Percentiles rank a stretch among this genome's conserved stretches.
Conservation (phyloP, 257 asterid genomes). For the Prunella vulgaris region DNA sequence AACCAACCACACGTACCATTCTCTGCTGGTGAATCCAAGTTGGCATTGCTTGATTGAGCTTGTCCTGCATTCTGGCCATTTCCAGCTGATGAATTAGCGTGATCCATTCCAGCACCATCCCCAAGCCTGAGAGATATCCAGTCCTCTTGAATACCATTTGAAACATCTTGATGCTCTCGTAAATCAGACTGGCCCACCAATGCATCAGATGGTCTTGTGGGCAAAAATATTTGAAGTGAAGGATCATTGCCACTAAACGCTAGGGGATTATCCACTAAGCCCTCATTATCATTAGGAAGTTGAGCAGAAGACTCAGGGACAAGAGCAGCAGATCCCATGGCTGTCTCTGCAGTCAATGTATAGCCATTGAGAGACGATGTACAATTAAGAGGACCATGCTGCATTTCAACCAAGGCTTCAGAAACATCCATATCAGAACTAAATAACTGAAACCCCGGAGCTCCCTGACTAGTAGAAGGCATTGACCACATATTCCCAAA, state of each 20-base stretch:
- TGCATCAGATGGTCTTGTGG: conserved; percentile 75
- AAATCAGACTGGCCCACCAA: conserved; percentile 38
- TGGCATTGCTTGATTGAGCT: conserved; percentile 40
- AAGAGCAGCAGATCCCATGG: conserved; percentile 54
- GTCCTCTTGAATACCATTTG: conserved; percentile 76
- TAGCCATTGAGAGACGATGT: conserved; percentile 55
- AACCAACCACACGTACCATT: conserved; percentile 38
- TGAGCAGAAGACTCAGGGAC: conserved; percentile 43
- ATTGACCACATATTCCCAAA: conserved; percentile 74
- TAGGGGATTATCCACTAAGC: conserved; percentile 72
- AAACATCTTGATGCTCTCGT: conserved; percentile 53
- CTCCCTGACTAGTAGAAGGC: conserved; percentile 77
- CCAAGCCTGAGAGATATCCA: conserved; percentile 97
- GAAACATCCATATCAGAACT: conserved; percentile 81
- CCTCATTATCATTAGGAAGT: conserved; percentile 43
- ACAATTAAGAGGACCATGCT: conserved; percentile 56
- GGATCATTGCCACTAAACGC: conserved; percentile 78
- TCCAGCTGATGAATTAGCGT: conserved; percentile 42
- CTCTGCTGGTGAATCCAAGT: conserved; percentile 55
- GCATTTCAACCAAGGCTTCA: conserved; percentile 66
- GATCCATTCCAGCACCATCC: conserved; percentile 51
- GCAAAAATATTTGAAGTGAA: conserved; percentile 91
- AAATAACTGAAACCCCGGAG: conserved; percentile 81
- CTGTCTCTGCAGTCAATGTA: conserved; percentile 44
- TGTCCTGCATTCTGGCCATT: conserved; percentile 45